These are phyloP conservation scores for Hura crepitans DNA, from an alignment of 441 rosid genomes.

Conservation along the genomic window DNA sequence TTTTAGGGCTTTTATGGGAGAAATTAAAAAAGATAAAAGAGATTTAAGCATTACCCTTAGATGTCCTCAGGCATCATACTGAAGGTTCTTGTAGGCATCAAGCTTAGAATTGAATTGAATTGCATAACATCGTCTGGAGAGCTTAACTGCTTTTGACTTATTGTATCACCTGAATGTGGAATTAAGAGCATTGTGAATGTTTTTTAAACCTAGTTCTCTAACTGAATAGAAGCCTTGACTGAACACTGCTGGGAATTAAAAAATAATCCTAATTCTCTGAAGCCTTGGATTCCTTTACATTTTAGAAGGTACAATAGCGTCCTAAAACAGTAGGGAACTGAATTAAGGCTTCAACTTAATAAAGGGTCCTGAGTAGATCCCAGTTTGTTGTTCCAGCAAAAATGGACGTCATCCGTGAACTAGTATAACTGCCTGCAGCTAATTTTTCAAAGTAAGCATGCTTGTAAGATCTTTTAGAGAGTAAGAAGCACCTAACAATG, in stretches of 20 bases:
- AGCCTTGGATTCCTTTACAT: background rate
- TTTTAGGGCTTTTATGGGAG: background rate
- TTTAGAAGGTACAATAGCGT: background rate
- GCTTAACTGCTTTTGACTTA: background rate
- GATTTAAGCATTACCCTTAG: background rate
- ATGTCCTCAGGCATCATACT: background rate
- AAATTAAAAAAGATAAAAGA: background rate
- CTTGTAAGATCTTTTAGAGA: no score
- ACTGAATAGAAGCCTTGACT: background rate
- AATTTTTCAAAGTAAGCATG: no score
- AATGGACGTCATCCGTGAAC: background rate
- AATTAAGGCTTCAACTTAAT: no score
- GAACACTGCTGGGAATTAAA: background rate
- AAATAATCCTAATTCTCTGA: background rate
- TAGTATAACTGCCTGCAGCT: no score
- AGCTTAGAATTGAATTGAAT: background rate
- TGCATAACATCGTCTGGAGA: background rate
- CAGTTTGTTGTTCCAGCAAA: background rate
- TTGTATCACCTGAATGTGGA: background rate
- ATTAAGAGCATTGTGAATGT: background rate
- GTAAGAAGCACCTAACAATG: background rate
- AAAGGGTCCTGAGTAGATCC: no score
- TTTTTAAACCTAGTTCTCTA: background rate
- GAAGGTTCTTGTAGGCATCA: background rate
- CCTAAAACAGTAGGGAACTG: no score